Percentiles rank a stretch among this genome's conserved stretches.
These are phyloP conservation scores for Globisporangium yorkense DNA, from an alignment of 352 stramenopile species.

Conservation along the genomic window DNA sequence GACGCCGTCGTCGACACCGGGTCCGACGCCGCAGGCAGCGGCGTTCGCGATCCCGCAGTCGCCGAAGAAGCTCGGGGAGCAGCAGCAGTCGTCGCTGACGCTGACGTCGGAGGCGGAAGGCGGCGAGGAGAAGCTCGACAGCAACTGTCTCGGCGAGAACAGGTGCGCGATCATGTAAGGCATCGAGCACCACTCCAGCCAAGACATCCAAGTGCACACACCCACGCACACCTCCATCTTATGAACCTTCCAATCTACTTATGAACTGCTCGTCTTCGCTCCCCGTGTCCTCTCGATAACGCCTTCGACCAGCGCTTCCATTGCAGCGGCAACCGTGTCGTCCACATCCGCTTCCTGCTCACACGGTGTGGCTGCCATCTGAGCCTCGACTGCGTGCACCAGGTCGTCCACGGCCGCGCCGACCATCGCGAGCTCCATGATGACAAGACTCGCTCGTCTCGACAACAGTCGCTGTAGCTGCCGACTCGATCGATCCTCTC, in stretches of 20 bases:
- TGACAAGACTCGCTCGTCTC: slow-evolving; percentile 4
- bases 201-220: not conserved
- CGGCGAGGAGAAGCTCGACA: slow-evolving; percentile 28
- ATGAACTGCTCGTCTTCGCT: not conserved
- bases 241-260: not conserved
- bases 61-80: slow-evolving; percentile 10
- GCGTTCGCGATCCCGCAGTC: not conserved
- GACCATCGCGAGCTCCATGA: slow-evolving; percentile 14
- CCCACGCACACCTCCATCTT: not conserved
- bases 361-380: not conserved
- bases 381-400: slow-evolving; percentile 1
- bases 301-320: not conserved
- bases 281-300: not conserved
- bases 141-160: slow-evolving; percentile 26
- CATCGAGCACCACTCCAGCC: not conserved
- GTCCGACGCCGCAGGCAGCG: not conserved
- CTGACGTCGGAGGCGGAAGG: slow-evolving; percentile 10
- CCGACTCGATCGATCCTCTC: slow-evolving; percentile 21
- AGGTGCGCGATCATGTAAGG: slow-evolving; percentile 57
- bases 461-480: not conserved
- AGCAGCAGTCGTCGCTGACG: slow-evolving; percentile 7
- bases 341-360: not conserved
- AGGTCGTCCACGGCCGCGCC: slow-evolving; percentile 7
- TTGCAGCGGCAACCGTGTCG: not conserved
- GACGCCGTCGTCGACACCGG: not conserved